Evolutionary conservation across 768 basidiomycete species (phyloP), one percentile per base, ranked within the genome.

Genomic region (Naganishia onofrii): DNA sequence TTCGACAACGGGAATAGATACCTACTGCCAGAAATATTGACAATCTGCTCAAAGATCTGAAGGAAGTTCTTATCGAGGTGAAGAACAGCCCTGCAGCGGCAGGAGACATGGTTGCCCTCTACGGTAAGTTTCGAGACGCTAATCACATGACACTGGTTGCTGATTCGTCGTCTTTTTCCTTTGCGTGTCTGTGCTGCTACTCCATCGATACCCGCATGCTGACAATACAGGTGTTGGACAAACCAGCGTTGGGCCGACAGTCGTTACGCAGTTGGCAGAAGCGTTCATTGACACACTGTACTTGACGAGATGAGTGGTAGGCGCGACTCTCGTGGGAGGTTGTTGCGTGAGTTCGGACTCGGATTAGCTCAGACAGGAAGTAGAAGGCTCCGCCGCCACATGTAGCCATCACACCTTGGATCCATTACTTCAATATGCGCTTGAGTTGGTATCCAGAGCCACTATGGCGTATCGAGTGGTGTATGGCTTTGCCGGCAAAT

Each of bases 71-170:
- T 8, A 82, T 83, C 53, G 88, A 90, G 68, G 89, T 91, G 26
- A 90, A 88, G 78, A 81, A 69, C 21, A 29, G 83, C 21, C 88
- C 90, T 0, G 83, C 84, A 34, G 89, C 68, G 12, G 66, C 71
- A 29, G 95, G 95, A 9, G 87, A 87, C 34, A 94, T 97, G 93
- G 92, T 96, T 3, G 85, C 89, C 17, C 78, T 98, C 15, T 98
- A 96, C 76, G 93, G 93, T 93, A 54, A 69, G 79, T 74, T 42
- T 31, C 1, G 15, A n/a, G 23, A 32, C 5, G 29, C 15, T 6
- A 34, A 12, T 23, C 23, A 17, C 46, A 66, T 29, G 38, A 34
- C 21, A 9, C 23, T 51, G 67, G 48, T n/a, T 23, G 12, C 48
- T 51, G 48, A 51, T n/a, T 13, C 23, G 19, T 51, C n/a, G 48